Evolutionary conservation across 2,329 filamentous ascomycete genomes (phyloP), one percentile per base, ranked within the genome.

Genomic region (Arthrinium phaeospermum): DNA sequence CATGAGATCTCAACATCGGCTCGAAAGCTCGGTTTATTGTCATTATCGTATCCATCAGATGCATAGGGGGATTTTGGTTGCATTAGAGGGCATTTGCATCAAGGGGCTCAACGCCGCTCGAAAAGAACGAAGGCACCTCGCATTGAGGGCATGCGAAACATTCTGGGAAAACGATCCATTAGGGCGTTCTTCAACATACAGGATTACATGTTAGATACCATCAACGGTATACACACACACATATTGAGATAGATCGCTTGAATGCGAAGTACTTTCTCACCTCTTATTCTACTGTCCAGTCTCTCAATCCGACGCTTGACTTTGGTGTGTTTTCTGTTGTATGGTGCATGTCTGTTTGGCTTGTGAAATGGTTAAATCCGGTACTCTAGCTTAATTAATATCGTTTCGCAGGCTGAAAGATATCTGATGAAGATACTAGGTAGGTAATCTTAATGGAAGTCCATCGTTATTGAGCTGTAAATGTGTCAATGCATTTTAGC

Each of bases 1-100:
- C 71, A 70, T 71, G 71, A 71, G 73, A 72, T 71, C 37, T 74
- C 73, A 74, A 74, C 73, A 74, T 74, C 72, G 75, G 74, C 76
- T 78, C 77, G 46, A 75, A 74, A 64, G 41, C 51, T 53, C 57
- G 37, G 51, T 64, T 64, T 41, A 64, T 64, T 14, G 27, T 57
- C 51, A n/a, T 49, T 24, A 6, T 41, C 57, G 37, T 34, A 34
- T 22, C 27, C 16, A n/a, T 61, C 53, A 64, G 57, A 64, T 64
- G 57, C 57, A 64, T 41, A 41, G 22, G 57, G 30, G 34, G 68
- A 19, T 41, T 64, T 41, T 27, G 49, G 69, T 64, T 61, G 69
- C 69, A 46, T 71, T 71, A 30, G 30, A 41, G 24, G 57, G 57
- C 14, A 51, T 27, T 34, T 41, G 34, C 68, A 70, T 46, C 8